A percentile compares a stretch with the other conserved stretches of the same genome.
These are phyloP conservation scores for Pseudocohnilembus persalinus DNA, from an alignment of 169 alveolate genomes.

Conservation along the genomic window DNA sequence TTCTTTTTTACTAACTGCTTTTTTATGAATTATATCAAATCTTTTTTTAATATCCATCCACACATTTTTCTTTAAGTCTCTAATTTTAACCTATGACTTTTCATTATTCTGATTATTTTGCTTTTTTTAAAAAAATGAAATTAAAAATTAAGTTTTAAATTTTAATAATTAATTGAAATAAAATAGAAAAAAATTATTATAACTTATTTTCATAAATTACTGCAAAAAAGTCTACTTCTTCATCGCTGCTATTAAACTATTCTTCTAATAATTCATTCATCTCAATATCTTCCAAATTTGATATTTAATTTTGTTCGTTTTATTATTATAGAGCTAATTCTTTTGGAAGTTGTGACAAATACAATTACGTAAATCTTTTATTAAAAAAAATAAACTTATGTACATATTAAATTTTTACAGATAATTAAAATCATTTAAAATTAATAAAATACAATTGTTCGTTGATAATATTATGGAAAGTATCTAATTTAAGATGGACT, in stretches of 20 bases:
- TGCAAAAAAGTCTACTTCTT: not conserved
- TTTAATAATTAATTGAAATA: too few relatives aligned
- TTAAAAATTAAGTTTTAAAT: too few relatives aligned
- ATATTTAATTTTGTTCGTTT: not conserved
- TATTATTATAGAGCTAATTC: too few relatives aligned
- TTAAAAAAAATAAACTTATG: too few relatives aligned
- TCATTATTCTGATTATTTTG: not conserved
- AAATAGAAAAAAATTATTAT: not conserved
- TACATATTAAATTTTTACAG: too few relatives aligned
- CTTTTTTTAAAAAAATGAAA: not conserved
- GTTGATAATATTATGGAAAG: too few relatives aligned
- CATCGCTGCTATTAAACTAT: not conserved
- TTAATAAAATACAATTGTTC: not conserved
- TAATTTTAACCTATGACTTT: not conserved
- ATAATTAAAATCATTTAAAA: too few relatives aligned
- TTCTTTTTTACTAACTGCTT: not conserved
- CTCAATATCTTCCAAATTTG: not conserved
- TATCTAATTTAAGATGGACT: not conserved
- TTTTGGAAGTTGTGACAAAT: too few relatives aligned
- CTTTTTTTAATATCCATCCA: not conserved
- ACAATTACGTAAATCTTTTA: too few relatives aligned
- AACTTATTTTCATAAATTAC: not conserved
- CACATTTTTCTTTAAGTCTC: not conserved
- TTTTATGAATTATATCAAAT: not conserved
- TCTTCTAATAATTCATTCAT: not conserved